Base-by-base conservation (phyloP, 768 basidiomycete species). In the Paxillus rubicundulus region DNA sequence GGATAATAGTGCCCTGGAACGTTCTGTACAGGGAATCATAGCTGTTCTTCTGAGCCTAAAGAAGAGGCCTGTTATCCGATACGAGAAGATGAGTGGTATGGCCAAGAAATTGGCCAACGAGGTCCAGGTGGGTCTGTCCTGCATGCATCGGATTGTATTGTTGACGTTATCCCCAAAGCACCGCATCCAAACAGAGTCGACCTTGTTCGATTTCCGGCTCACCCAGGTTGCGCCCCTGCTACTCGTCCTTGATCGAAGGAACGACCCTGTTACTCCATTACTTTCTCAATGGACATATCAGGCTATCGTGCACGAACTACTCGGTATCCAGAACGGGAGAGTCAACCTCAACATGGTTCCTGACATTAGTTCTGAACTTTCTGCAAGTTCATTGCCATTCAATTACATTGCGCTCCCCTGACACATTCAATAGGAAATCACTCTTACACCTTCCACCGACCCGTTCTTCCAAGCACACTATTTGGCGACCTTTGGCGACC, bases 261-360 rank as follows among this genome's bases (percentile, higher is more conserved):
- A 97, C 70, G 97, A 99, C 64, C 97, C 97, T 2, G 92, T 98
- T 5, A 98, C 97, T 0, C 97, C 97, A 4, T 73, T 98, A 34
- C 77, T 98, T 28, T 92, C 92, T 2, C 97, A 98, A 70, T 98
- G 97, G 97, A 98, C 97, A 21, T 98, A 98, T 72, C 96, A 98
- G 68, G 97, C 96, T 1, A 98, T 98, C 95, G 97, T 98, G 0
- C 97, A 99, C 63, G 97, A 98, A 67, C 76, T 97, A 13, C 72
- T 98, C 7, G 88, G 90, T 2, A 97, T 99, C 42, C 86, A 89
- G 55, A 98, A 98, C 64, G 96, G 96, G 17, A 81, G 97, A 52
- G 94, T 98, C 4, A 85, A 92, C 64, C 70, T 96, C 41, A 82
- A 81, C 55, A 73, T 82, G 54, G 92, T 95, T 33, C 92, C 92